Evolutionary conservation across 1,284 basidiomycete species (phyloP).

Genomic region (Leccinum fuscescens): DNA sequence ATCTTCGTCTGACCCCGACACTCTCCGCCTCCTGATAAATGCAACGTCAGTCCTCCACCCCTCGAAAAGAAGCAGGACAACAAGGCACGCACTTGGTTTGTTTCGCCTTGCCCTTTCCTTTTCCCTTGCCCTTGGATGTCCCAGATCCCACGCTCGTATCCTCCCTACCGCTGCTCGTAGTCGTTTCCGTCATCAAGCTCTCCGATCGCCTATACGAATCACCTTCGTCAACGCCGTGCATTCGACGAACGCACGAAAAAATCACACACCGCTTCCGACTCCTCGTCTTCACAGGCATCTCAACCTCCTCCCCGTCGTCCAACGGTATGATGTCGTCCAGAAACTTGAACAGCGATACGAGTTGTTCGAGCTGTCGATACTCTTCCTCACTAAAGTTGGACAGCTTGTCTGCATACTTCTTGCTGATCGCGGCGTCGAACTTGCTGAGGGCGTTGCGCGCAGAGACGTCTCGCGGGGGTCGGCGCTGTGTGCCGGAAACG

Average conservation of each 20-base stretch:
- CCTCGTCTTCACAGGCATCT: constrained; percentile 40
- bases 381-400: constrained; percentile 74
- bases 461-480: constrained; percentile 70
- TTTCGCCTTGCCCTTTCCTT: constrained; percentile 29
- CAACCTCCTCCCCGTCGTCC: constrained; percentile 53
- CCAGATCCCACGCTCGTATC: constrained; percentile 25
- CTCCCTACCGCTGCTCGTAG: constrained; percentile 34
- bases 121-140: constrained; percentile 23
- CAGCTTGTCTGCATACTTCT: constrained; percentile 71
- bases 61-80: background rate
- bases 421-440: constrained; percentile 67
- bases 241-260: background rate
- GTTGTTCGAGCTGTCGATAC: constrained; percentile 54
- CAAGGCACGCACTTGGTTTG: constrained; percentile 36
- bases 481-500: constrained; percentile 50
- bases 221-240: background rate
- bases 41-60: background rate
- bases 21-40: constrained; percentile 38
- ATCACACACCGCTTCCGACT: constrained; percentile 43
- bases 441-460: constrained; percentile 77
- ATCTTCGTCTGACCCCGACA: constrained; percentile 48
- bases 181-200: constrained; percentile 41
- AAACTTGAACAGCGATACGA: constrained; percentile 64
- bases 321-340: constrained; percentile 59
- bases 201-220: constrained; percentile 41